A percentile compares a stretch with the other conserved stretches of the same genome.
Evolutionary conservation across 257 asterid genomes (phyloP).

Genomic region (Hygrophila difformis): DNA sequence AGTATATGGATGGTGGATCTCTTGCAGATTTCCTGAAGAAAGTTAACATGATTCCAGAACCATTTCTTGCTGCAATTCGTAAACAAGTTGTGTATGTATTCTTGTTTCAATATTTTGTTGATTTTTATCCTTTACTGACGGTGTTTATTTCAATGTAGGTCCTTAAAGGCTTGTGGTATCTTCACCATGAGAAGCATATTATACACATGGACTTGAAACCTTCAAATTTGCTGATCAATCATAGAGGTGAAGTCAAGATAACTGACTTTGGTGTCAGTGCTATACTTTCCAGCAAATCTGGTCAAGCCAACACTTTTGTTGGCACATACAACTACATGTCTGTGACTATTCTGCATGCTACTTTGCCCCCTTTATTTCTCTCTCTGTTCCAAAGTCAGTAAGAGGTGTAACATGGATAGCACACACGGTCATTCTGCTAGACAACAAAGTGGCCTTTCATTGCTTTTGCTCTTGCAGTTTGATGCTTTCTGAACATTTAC

Average conservation of each 20-base stretch:
- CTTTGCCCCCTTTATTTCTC: not conserved
- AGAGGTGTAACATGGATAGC: slow-evolving; percentile 3
- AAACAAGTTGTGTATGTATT: slow-evolving; percentile 56
- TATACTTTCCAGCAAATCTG: slow-evolving; percentile 75
- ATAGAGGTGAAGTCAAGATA: slow-evolving; percentile 94
- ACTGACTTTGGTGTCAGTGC: slow-evolving; percentile 98
- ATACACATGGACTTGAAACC: slow-evolving; percentile 96
- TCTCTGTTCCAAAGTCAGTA: not conserved
- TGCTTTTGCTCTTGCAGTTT: not conserved
- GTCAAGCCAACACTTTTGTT: slow-evolving; percentile 83
- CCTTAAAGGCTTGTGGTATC: slow-evolving; percentile 96
- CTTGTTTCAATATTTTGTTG: not conserved
- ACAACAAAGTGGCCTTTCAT: not conserved
- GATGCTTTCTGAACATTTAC: not conserved
- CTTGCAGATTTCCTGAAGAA: slow-evolving; percentile 85
- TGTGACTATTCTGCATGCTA: slow-evolving; percentile 45
- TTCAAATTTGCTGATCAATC: slow-evolving; percentile 87
- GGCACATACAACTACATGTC: slow-evolving; percentile 99
- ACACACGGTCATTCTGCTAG: slow-evolving; percentile 4
- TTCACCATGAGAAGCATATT: slow-evolving; percentile 94
- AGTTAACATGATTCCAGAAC: slow-evolving; percentile 77
- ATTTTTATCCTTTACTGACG: not conserved
- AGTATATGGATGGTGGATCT: slow-evolving; percentile 99
- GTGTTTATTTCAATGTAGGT: slow-evolving; percentile 38
- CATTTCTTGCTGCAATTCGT: slow-evolving; percentile 87